These are phyloP conservation scores for Microcyclospora tardicrescens DNA, from an alignment of 2,329 filamentous ascomycete genomes.

Conservation along the genomic window DNA sequence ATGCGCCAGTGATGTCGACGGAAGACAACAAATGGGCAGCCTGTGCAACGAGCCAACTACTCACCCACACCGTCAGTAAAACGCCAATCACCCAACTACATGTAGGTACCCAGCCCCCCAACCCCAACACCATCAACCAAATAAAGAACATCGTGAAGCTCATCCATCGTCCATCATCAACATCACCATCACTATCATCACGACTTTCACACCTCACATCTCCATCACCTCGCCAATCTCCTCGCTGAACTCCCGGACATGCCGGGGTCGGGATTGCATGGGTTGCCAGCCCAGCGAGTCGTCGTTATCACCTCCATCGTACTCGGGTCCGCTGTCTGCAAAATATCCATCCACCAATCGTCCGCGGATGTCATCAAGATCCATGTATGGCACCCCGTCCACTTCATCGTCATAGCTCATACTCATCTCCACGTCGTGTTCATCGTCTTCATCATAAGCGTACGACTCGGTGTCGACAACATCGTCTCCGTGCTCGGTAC, in stretches of 20 bases:
- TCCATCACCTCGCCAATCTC: constrained; percentile 22
- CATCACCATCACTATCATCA: too few species aligned
- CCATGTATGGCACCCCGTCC: constrained; percentile 20
- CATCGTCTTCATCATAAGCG: constrained; percentile 22
- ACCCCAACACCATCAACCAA: too few species aligned
- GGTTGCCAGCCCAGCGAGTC: neutral
- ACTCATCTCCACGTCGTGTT: constrained; percentile 20
- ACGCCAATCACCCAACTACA: too few species aligned
- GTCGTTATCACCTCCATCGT: constrained; percentile 9
- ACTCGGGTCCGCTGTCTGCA: constrained; percentile 13
- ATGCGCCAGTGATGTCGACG: too few species aligned
- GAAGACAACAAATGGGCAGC: too few species aligned
- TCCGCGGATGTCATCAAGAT: constrained; percentile 23
- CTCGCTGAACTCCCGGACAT: constrained; percentile 19
- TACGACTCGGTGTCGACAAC: constrained; percentile 14
- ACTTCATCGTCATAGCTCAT: constrained; percentile 19
- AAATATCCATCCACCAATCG: constrained; percentile 21
- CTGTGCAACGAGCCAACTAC: too few species aligned
- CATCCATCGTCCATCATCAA: too few species aligned
- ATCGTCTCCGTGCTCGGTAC: constrained; percentile 39
- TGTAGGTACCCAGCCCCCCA: too few species aligned
- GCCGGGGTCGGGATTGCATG: constrained; percentile 1
- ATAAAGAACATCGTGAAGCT: too few species aligned
- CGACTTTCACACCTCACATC: constrained; percentile 6
- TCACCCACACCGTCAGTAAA: too few species aligned